Conservation (phyloP, 2,329 filamentous ascomycete species). For the Neonectria magnoliae region DNA sequence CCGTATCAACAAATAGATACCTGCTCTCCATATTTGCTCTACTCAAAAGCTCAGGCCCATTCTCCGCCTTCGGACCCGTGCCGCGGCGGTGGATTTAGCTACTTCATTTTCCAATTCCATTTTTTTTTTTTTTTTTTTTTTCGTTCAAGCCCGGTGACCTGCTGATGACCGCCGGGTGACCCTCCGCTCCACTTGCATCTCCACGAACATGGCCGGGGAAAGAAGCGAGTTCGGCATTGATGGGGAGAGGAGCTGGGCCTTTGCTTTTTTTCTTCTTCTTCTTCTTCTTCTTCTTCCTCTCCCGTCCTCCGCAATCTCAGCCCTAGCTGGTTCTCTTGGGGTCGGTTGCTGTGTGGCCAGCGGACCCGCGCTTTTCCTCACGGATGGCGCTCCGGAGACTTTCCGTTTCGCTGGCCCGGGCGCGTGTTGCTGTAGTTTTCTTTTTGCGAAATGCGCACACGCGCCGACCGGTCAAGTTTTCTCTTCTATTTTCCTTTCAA, state of each 20-base stretch:
- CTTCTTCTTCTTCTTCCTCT: background rate
- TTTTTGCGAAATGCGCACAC: background rate
- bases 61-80: constrained; percentile 27
- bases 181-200: constrained; percentile 11
- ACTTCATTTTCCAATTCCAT: background rate
- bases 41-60: background rate
- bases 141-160: constrained; percentile 23
- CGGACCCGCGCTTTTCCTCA: constrained; percentile 13
- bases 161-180: constrained; percentile 16
- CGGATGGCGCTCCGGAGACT: constrained; percentile 14
- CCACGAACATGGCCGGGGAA: background rate
- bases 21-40: no score
- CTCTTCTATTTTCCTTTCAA: background rate
- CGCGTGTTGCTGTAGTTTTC: background rate
- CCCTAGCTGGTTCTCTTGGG: constrained; percentile 23
- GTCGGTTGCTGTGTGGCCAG: background rate
- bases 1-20: background rate
- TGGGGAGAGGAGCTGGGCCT: background rate
- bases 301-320: constrained; percentile 32
- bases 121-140: background rate
- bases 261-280: background rate
- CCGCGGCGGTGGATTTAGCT: constrained; percentile 26
- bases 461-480: background rate
- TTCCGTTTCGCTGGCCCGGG: constrained; percentile 12
- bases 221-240: background rate